These are phyloP conservation scores for Glycine soja DNA, from an alignment of 306 rosid genomes.

Conservation along the genomic window DNA sequence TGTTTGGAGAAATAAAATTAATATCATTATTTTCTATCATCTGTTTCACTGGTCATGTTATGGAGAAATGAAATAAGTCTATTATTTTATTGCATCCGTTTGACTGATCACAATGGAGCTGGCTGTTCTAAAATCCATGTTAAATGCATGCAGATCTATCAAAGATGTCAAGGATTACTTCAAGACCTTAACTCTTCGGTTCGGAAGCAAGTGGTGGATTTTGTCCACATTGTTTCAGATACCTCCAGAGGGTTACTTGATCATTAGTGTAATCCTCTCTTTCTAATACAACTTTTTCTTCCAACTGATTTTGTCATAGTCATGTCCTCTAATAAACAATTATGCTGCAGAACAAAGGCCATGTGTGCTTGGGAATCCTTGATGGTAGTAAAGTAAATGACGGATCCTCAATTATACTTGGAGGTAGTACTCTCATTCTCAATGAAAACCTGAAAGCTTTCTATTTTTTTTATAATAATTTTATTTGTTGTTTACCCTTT, in stretches of 20 bases:
- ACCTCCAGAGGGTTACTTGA: constrained; percentile 79
- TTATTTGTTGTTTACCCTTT: constrained; percentile 2
- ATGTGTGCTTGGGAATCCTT: constrained; percentile 84
- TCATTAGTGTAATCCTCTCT: constrained; percentile 60
- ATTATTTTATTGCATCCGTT: constrained; percentile 38
- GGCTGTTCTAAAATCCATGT: constrained; percentile 75
- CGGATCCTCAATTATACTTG: constrained; percentile 77
- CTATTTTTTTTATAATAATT: constrained; percentile 63
- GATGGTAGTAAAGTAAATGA: constrained; percentile 76
- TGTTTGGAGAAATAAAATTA: neutral
- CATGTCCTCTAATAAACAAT: constrained; percentile 33
- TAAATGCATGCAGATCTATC: constrained; percentile 74
- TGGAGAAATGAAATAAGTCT: neutral
- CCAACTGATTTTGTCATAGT: constrained; percentile 22
- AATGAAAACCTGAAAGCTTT: constrained; percentile 35
- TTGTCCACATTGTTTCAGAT: constrained; percentile 64
- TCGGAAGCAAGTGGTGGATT: constrained; percentile 82
- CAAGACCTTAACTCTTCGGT: constrained; percentile 71
- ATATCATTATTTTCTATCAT: constrained; percentile 30
- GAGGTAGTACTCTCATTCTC: constrained; percentile 59
- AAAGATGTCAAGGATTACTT: constrained; percentile 69
- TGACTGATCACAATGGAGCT: constrained; percentile 36
- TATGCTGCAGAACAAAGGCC: constrained; percentile 71
- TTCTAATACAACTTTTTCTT: constrained; percentile 31
- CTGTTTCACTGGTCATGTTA: constrained; percentile 13